phyloP scores from a whole-genome alignment of 192 early-diverging fungal genomes.

The Oehlia diaphana region DNA sequence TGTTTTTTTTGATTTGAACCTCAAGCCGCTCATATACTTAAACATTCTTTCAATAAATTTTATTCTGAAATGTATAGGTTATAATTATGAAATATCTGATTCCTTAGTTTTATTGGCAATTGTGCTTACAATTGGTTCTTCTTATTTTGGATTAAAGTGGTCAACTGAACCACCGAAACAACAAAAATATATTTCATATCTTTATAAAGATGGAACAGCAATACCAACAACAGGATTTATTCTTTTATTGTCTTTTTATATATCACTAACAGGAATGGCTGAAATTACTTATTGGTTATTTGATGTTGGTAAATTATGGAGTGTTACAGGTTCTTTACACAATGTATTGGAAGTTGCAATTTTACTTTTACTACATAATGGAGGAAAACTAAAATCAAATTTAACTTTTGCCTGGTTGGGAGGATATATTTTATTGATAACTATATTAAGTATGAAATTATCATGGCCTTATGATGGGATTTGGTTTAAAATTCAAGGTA shows the following conservation, averaged over 20 bases:
- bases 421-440: slow-evolving; percentile 28
- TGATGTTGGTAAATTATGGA: slow-evolving; percentile 47
- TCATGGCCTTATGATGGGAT: slow-evolving; percentile 41
- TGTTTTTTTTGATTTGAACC: neutral
- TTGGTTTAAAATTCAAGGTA: slow-evolving; percentile 46
- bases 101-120: neutral
- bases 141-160: neutral
- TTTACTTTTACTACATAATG: slow-evolving; percentile 39
- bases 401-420: slow-evolving; percentile 38
- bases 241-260: slow-evolving; percentile 34
- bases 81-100: neutral
- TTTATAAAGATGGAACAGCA: slow-evolving; percentile 2
- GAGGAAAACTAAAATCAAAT: slow-evolving; percentile 35
- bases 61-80: neutral
- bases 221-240: slow-evolving; percentile 34
- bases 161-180: neutral
- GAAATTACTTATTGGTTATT: slow-evolving; percentile 34
- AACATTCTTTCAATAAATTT: neutral
- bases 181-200: neutral
- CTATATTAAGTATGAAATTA: slow-evolving; percentile 35
- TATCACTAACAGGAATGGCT: slow-evolving; percentile 35
- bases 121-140: neutral
- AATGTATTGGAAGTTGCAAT: slow-evolving; percentile 45
- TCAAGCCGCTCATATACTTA: neutral
- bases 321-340: slow-evolving; percentile 33